These are phyloP conservation scores for Solanum pimpinellifolium DNA, from an alignment of 257 asterid genomes.

Conservation along the genomic window DNA sequence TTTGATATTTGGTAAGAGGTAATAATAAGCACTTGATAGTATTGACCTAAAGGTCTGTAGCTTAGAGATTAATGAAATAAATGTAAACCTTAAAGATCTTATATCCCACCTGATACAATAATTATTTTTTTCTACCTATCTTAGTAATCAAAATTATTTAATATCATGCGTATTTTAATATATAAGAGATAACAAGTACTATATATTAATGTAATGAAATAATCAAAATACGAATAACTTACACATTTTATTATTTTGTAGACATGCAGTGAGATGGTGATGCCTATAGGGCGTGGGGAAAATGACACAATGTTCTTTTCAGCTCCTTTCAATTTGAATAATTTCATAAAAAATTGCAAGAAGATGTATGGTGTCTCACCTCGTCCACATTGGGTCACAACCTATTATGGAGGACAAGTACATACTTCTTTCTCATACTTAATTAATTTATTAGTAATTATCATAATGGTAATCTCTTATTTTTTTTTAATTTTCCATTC, in stretches of 20 bases:
- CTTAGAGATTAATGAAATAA: neutral
- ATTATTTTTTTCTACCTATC: neutral
- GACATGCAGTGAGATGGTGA: slow-evolving; percentile 36
- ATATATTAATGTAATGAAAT: neutral
- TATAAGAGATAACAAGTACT: too few species aligned
- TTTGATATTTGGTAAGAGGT: neutral
- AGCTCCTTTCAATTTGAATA: slow-evolving; percentile 11
- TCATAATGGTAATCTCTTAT: too few species aligned
- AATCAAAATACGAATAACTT: neutral
- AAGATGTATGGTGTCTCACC: slow-evolving; percentile 16
- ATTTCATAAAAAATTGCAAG: slow-evolving; percentile 4
- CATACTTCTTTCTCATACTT: neutral
- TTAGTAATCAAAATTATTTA: neutral
- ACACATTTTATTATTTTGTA: neutral
- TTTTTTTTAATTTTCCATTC: neutral
- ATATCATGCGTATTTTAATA: too few species aligned
- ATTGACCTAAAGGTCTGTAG: neutral
- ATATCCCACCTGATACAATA: neutral
- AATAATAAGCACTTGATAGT: neutral
- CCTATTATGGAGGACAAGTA: slow-evolving; percentile 38
- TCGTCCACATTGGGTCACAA: slow-evolving; percentile 40
- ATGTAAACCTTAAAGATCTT: neutral
- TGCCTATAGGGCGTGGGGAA: slow-evolving; percentile 16
- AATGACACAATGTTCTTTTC: slow-evolving; percentile 28
- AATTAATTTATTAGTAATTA: neutral